Conservation (phyloP, 2,329 filamentous ascomycete species). For the Alternaria brassicae region DNA sequence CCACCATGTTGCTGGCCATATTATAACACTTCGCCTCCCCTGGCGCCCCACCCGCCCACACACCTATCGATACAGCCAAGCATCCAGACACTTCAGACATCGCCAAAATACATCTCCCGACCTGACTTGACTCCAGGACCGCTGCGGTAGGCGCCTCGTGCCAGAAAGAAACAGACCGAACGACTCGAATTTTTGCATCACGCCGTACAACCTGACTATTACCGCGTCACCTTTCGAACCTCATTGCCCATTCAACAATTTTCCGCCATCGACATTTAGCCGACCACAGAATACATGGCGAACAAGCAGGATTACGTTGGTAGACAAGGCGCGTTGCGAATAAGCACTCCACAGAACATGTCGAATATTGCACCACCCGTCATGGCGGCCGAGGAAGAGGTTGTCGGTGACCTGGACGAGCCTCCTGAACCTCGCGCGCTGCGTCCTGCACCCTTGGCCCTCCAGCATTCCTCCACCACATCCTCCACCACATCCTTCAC, state of each 20-base stretch:
- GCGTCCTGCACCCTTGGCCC: constrained; percentile 50
- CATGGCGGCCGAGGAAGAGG: constrained; percentile 64
- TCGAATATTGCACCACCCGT: constrained; percentile 34
- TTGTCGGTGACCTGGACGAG: constrained; percentile 81
- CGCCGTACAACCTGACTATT: not conserved
- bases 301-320: constrained; percentile 42
- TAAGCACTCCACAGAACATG: constrained; percentile 32
- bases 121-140: constrained; percentile 6
- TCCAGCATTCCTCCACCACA: constrained; percentile 48
- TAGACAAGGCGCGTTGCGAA: constrained; percentile 40
- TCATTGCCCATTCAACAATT: not conserved
- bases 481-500: constrained; percentile 57
- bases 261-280: not conserved
- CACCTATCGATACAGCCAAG: constrained; percentile 20
- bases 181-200: not conserved
- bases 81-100: constrained; percentile 11
- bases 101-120: constrained; percentile 13
- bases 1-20: constrained; percentile 47
- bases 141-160: not conserved
- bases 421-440: constrained; percentile 75
- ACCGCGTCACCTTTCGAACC: not conserved
- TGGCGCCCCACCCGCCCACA: constrained; percentile 41
- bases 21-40: constrained; percentile 48
- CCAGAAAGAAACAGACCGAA: not conserved
- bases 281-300: constrained; percentile 36